Base-by-base conservation (phyloP, 2,329 filamentous ascomycete genomes). In the Paecilomyces sp. region DNA sequence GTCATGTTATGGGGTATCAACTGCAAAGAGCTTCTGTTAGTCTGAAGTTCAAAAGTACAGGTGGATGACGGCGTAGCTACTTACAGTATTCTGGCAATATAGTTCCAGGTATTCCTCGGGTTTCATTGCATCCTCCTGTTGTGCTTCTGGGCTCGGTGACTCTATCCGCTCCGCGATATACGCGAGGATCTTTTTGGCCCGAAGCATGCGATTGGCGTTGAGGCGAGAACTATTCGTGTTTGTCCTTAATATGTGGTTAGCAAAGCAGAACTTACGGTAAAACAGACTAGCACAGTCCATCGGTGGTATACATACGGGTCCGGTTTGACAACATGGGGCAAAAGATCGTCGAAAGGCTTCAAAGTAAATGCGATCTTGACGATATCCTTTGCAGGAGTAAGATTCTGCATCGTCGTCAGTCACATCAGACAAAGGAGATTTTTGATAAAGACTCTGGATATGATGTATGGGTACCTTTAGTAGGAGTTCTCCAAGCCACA, bases 291-390 rank as follows among this genome's bases (percentile, higher is more conserved):
- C n/a, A 9, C 8, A 8, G 15, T 47, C 36, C 15, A 8, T 15
- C 18, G 15, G n/a, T 47, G 13, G 15, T 47, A 18, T 53, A 73
- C 77, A 69, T 79, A 85, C 82, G 81, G 88, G 70, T 96, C 92
- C 3, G 85, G 76, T 25, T 86, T 84, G 33, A 88, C 85, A 56
- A 97, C 88, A 58, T 83, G 83, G 0, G 92, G 91, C 57, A 97
- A 78, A 28, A 83, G 77, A 65, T 91, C 88, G 67, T 90, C 83
- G 77, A 85, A 92, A 0, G 94, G 92, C 66, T 94, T 86, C 25
- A 99, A 81, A 15, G 96, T 84, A 70, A 99, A 99, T 3, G 91
- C 92, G n/a, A 97, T 88, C 80, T 99, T 99, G 66, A 93, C 85
- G 1, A 92, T 87, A n/a, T 97, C 94, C 78, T 97, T 97, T 61